phyloP scores from a whole-genome alignment of 2,329 filamentous ascomycete genomes.

The Pseudopyrenochaeta lycopersici region DNA sequence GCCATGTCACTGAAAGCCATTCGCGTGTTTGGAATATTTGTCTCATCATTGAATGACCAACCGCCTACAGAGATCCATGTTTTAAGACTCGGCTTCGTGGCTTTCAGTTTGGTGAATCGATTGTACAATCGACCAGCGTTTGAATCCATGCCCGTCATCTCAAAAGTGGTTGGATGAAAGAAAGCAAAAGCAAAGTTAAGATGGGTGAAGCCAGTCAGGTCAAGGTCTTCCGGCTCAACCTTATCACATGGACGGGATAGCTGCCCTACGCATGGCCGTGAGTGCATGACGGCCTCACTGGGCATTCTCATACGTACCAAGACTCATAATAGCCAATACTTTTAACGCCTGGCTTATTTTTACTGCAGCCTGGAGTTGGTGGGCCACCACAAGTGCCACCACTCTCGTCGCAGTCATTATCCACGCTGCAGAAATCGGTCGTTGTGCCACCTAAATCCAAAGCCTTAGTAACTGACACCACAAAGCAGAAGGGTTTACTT shows the following conservation, averaged over 20 bases:
- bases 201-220: neutral
- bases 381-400: conserved; percentile 5
- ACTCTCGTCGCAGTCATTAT: neutral
- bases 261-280: too few species aligned
- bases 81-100: conserved; percentile 29
- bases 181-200: conserved; percentile 5
- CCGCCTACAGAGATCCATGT: conserved; percentile 51
- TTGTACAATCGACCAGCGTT: neutral
- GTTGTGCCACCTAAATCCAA: neutral
- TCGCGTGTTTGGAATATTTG: conserved; percentile 37
- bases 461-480: too few species aligned
- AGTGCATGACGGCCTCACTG: too few species aligned
- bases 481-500: too few species aligned
- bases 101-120: conserved; percentile 38
- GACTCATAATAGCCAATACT: conserved; percentile 10
- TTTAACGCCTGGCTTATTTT: neutral
- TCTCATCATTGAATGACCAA: conserved; percentile 51
- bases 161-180: neutral
- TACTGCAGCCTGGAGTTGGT: too few species aligned
- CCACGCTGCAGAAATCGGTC: conserved; percentile 2
- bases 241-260: neutral
- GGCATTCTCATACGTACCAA: neutral
- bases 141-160: conserved; percentile 3
- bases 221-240: neutral
- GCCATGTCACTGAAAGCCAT: conserved; percentile 41